Percentiles rank a stretch among this genome's conserved stretches.
Conservation (phyloP, 768 basidiomycete genomes). For the Holtermanniella nyarrowii region DNA sequence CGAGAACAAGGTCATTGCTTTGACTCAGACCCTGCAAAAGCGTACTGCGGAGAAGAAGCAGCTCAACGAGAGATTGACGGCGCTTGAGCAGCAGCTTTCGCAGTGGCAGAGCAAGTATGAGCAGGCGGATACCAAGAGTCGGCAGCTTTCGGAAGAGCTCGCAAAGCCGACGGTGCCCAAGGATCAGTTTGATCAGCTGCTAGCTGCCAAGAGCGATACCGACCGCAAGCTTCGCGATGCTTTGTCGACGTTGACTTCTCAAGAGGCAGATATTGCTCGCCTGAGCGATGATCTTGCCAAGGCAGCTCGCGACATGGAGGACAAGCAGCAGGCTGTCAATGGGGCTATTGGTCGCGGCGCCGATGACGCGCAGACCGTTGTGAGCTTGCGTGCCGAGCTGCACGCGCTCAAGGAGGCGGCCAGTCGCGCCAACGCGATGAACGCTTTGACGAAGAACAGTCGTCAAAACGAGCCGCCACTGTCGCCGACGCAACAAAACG, state of each 20-base stretch:
- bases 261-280: slow-evolving; percentile 71
- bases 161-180: slow-evolving; percentile 62
- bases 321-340: slow-evolving; percentile 58
- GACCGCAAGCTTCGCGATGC: slow-evolving; percentile 75
- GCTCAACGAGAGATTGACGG: slow-evolving; percentile 60
- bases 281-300: slow-evolving; percentile 65
- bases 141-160: slow-evolving; percentile 61
- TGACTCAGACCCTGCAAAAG: slow-evolving; percentile 84
- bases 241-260: slow-evolving; percentile 60
- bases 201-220: slow-evolving; percentile 63
- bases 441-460: slow-evolving; percentile 64
- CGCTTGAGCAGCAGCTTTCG: slow-evolving; percentile 74
- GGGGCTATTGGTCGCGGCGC: slow-evolving; percentile 48
- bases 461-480: slow-evolving; percentile 69
- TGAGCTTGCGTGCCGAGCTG: slow-evolving; percentile 84
- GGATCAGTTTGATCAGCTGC: slow-evolving; percentile 60
- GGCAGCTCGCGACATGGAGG: slow-evolving; percentile 65
- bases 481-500: slow-evolving; percentile 52
- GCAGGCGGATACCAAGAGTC: slow-evolving; percentile 65
- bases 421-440: slow-evolving; percentile 87
- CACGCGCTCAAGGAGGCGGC: slow-evolving; percentile 87
- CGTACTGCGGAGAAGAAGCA: slow-evolving; percentile 85
- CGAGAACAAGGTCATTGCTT: slow-evolving; percentile 98
- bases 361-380: slow-evolving; percentile 78
- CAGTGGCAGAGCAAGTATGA: slow-evolving; percentile 80